Base-by-base conservation (phyloP, 1,139 yeast genomes). In the Taphrina communis region DNA sequence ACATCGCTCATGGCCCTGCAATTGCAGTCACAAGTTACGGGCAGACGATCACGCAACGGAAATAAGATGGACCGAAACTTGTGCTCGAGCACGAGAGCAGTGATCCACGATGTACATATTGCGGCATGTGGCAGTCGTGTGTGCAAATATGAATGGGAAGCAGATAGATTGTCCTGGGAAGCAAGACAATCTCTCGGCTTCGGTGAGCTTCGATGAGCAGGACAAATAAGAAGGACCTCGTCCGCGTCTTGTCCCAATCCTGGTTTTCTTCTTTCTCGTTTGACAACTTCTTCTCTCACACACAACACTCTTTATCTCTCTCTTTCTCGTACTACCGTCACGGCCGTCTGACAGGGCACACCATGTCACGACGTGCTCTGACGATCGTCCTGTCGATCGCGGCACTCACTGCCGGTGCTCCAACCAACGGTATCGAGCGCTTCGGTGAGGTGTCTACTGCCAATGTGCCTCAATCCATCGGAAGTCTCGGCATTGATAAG, bases 351-450 rank as follows among this genome's bases (percentile, higher is more conserved):
- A 17, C 12, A n/a, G n/a, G 19, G 19, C 19, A 44, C 53, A 50
- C 36, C 53, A 50, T 50, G 53, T 50, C 53, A 7, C 36, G 53
- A 50, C 53, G 36, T 21, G 31, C 53, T 21, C 36, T 50, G 36
- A 25, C 53, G 11, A 25, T 50, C 53, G 36, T 50, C n/a, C 53
- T 50, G 11, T 50, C 53, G 36, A 50, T 50, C n/a, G 53, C 36
- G 36, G 53, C 53, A 21, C 53, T 50, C 12, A n/a, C 53, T 25
- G 36, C 53, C 14, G n/a, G 53, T 50, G 53, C 53, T 21, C 53
- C 36, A 1, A 25, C 53, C 36, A 21, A 50, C 5, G n/a, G n/a
- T n/a, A 8, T 46, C 51, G 51, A 50, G 2, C n/a, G 36, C n/a
- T 8, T n/a, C n/a, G 36, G 53, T 11, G 53, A n/a, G 19, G 36